Evolutionary conservation across 2,329 filamentous ascomycete species (phyloP).

Genomic region (Venturia asperata): DNA sequence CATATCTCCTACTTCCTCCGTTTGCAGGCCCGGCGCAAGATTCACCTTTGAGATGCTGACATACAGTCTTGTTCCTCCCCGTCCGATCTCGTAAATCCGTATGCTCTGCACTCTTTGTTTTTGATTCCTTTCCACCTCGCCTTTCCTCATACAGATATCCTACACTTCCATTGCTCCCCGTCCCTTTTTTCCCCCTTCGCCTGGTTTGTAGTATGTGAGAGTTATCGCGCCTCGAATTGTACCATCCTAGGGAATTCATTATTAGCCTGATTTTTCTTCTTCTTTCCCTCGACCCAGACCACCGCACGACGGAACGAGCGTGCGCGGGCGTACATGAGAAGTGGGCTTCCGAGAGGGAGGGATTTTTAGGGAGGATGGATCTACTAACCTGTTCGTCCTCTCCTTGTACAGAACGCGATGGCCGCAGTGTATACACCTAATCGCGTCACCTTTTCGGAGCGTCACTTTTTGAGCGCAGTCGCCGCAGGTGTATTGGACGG

Average conservation of each 20-base stretch:
- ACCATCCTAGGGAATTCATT: constrained; percentile 61
- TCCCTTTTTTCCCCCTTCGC: not conserved
- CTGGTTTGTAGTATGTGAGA: not conserved
- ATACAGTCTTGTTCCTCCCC: not conserved
- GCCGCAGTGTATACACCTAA: constrained; percentile 86
- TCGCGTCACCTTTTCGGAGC: constrained; percentile 70
- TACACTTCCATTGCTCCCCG: not conserved
- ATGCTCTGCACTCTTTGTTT: too few species aligned
- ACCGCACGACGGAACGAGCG: too few species aligned
- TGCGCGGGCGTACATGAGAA: too few species aligned
- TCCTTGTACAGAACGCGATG: constrained; percentile 97
- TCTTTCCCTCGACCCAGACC: not conserved
- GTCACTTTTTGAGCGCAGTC: constrained; percentile 75
- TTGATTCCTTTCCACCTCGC: too few species aligned
- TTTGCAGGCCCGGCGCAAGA: not conserved
- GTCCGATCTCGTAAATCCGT: not conserved
- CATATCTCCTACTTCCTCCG: too few species aligned
- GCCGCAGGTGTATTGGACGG: constrained; percentile 56
- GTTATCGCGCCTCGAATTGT: constrained; percentile 86
- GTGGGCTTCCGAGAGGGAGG: not conserved
- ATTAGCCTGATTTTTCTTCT: not conserved
- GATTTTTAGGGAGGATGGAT: too few species aligned
- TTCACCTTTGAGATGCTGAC: not conserved
- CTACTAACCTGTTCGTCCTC: constrained; percentile 81
- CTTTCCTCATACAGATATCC: not conserved